Base-by-base conservation (phyloP, 768 basidiomycete genomes). In the Lepiota venenata region DNA sequence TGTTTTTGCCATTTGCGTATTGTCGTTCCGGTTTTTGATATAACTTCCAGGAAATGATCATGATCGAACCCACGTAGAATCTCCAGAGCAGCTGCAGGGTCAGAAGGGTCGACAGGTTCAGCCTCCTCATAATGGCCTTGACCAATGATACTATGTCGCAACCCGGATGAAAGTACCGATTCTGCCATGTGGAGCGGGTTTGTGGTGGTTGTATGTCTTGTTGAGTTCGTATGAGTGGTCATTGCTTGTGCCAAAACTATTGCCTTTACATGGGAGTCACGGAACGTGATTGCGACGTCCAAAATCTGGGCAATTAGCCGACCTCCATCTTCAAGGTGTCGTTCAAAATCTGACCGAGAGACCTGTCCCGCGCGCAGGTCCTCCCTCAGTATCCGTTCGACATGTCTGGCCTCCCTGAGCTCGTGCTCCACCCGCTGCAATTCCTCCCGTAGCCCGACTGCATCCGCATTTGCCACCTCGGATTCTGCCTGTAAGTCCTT, bases 1-100 rank as follows among this genome's bases (percentile, higher is more conserved):
- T 95, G 93, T 66, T 93, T 97, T 73, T 94, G 91, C 93, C 94
- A 98, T 67, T 96, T 97, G 52, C 91, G 86, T 55, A 94, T 89
- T 9, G 91, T 88, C 12, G 88, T 81, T n/a, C 87, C 87, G 10
- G 87, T 83, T 66, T 93, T 92, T 52, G 77, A 72, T 41, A 98
- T 81, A 0, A 85, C 84, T 48, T 96, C 94, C 46, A 91, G 69
- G 68, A 97, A 96, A 59, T 83, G 79, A 60, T 91, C 90, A 59
- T 94, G 86, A 63, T 93, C 91, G 63, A 91, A 91, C 21, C 80
- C 79, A 41, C 88, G 76, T 18, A 93, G 69, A 12, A 76, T 71
- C 50, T 91, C 88, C 36, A 93, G 68, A 0, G 89, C 88, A 42
- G 80, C 71, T n/a, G 74, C 66, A 29, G 83, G 84, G 61, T 93